phyloP scores from a whole-genome alignment of 768 basidiomycete genomes.

The Naganishia randhawae region DNA sequence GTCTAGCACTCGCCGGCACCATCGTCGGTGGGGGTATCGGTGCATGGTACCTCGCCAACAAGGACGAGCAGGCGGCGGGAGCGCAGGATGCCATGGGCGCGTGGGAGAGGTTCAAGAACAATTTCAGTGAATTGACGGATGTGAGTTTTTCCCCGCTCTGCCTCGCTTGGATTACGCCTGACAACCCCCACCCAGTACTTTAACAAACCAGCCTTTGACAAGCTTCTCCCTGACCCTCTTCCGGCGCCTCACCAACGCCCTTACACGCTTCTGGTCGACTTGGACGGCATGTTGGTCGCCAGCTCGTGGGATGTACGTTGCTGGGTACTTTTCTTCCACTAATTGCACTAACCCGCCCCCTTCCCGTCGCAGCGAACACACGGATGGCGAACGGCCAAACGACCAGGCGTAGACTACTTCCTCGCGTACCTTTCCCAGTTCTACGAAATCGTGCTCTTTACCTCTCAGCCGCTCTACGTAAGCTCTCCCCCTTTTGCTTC shows the following conservation, averaged over 20 bases:
- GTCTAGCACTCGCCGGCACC: constrained; percentile 57
- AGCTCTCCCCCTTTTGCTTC: constrained; percentile 48
- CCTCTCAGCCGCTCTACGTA: constrained; percentile 81
- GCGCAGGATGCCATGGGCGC: constrained; percentile 56
- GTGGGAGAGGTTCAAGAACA: constrained; percentile 36
- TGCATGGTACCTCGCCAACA: constrained; percentile 66
- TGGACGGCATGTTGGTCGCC: constrained; percentile 86
- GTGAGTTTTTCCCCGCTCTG: constrained; percentile 26
- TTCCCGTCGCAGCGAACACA: constrained; percentile 64
- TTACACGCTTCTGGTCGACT: constrained; percentile 82
- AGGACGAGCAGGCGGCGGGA: constrained; percentile 66
- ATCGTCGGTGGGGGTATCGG: constrained; percentile 60
- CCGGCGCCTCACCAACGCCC: constrained; percentile 80
- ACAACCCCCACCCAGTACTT: constrained; percentile 63
- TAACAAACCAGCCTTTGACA: constrained; percentile 87
- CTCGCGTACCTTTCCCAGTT: constrained; percentile 94
- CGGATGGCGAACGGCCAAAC: constrained; percentile 96
- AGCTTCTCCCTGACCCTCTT: constrained; percentile 80
- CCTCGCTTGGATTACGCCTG: not conserved
- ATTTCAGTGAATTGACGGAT: constrained; percentile 40
- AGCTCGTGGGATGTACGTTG: constrained; percentile 91
- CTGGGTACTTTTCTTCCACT: not conserved
- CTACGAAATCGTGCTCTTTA: constrained; percentile 96
- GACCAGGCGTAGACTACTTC: constrained; percentile 98
- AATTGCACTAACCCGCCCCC: not conserved